These are phyloP conservation scores for Penicillium sp. DNA, from an alignment of 2,329 filamentous ascomycete genomes.

Conservation along the genomic window DNA sequence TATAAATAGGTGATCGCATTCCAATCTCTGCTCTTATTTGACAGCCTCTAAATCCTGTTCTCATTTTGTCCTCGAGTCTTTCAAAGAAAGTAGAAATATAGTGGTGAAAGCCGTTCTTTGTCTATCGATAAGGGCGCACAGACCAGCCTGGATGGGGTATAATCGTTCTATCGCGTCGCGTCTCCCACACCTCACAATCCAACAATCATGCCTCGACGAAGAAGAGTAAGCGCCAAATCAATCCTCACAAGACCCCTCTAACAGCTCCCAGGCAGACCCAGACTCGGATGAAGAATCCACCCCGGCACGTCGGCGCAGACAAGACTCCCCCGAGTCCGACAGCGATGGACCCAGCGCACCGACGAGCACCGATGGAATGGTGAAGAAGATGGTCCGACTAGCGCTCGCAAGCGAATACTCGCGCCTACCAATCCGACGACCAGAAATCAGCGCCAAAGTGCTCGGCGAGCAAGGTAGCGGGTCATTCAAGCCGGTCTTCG, in stretches of 20 bases:
- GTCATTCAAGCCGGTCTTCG: constrained; percentile 76
- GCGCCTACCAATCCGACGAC: constrained; percentile 58
- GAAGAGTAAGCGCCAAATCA: constrained; percentile 25
- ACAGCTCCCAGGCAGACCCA: neutral
- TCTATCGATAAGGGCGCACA: constrained; percentile 21
- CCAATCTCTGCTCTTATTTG: no score
- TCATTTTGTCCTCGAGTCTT: neutral
- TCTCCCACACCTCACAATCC: constrained; percentile 6
- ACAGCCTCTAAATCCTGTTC: neutral
- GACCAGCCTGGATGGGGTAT: constrained; percentile 22
- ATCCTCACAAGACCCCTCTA: neutral
- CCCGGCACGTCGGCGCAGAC: constrained; percentile 11
- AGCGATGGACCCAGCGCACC: constrained; percentile 26
- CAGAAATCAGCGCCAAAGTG: constrained; percentile 65
- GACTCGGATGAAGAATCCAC: constrained; percentile 4
- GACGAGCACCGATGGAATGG: constrained; percentile 45
- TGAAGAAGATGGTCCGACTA: constrained; percentile 64
- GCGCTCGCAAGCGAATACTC: constrained; percentile 64
- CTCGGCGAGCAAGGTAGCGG: constrained; percentile 68
- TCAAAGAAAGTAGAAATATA: no score
- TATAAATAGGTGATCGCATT: no score
- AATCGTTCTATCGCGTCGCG: constrained; percentile 26
- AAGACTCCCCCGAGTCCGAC: constrained; percentile 12
- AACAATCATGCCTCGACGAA: constrained; percentile 31
- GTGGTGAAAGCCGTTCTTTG: no score